Base-by-base conservation (phyloP, 352 stramenopile genomes). In the Globisporangium paroecandrum region DNA sequence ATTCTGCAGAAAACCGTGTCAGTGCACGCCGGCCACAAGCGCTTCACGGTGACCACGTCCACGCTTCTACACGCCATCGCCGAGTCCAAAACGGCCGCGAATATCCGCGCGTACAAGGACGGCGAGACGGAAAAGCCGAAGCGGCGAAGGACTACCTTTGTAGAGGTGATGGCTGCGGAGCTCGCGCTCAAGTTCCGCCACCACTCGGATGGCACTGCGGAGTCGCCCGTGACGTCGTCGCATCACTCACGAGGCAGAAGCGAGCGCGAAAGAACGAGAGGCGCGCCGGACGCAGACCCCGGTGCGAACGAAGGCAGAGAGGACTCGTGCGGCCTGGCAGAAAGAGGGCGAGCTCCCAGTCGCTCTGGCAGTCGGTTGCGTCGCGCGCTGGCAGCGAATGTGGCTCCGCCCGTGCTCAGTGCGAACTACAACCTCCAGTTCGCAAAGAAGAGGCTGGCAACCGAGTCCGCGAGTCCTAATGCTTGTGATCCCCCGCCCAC, bases 1-100 rank as follows among this genome's bases (percentile, higher is more conserved):
- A 70, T 84, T 18, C 57, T 91, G 27, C 77, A 83, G 49, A 90
- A 91, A 67, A 70, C 72, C 46, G 69, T 77, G 24, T 58, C 63
- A 2, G 74, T 87, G 46, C 80, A 91, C 68, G 69, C 68, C 29
- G 69, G 59, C 3, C 65, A 89, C 51, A 80, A 89, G 20, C 75
- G 69, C 1, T 64, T 91, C 18, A 61, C 86, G 13, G 62, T 83
- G 51, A 58, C 81, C 46, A 71, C 74, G 10, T 81, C 70, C 3
- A 74, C 72, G 18, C 46, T 90, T 9, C 58, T 79, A 12, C 82
- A 82, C 32, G 63, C 67, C 4, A 85, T 91, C 63, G 67, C 67
- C 2, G 73, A 83, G 32, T 76, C 81, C 9, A 80, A 80, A 65
- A 78, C 74, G 7, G 32, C 61, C 7, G 55, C 76, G 32, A 85